Base-by-base conservation (phyloP, 2,329 filamentous ascomycete genomes). In the Podosphaera xanthii region DNA sequence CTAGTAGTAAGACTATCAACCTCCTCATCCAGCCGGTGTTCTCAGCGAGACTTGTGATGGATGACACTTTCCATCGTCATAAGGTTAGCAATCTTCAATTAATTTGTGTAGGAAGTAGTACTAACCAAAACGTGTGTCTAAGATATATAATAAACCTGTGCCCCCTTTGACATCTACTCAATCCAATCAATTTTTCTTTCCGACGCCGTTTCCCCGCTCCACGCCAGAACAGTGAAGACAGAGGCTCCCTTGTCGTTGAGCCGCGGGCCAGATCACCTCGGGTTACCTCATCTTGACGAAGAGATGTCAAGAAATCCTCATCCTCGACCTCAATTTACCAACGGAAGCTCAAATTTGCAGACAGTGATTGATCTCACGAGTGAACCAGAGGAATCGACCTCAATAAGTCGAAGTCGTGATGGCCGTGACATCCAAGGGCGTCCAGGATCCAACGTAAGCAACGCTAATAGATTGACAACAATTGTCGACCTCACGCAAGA, bases 401-500 rank as follows among this genome's bases (percentile, higher is more conserved):
- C 59, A 22, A 53, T 52, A 33, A 57, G 35, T 9, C 53, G 44
- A 14, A 38, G 48, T 50, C 5, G 40, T 12, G 10, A 4, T 3
- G n/a, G 63, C 38, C 60, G 36, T 42, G 61, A 57, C 44, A 59
- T 61, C 5, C 62, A 61, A 30, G 60, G 63, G 58, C 66, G 64
- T 46, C 64, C 66, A 57, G 64, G 63, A 34, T 61, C 68, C 33
- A 65, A 62, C n/a, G 63, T 67, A 60, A 67, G 63, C 58, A 65
- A 68, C 62, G 62, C 62, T 31, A 42, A 61, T 22, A 60, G 58
- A 6, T 33, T 67, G 9, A 61, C 58, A n/a, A 61, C 65, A 22
- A 68, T 79, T 35, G 78, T 80, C 58, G 78, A 80, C 64, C 71
- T 80, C 8, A 80, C 77, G 2, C 69, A 69, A 34, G 53, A 56